Evolutionary conservation across 2,329 filamentous ascomycete genomes (phyloP), one percentile per base, ranked within the genome.

Genomic region (Teratosphaeria gauchensis): DNA sequence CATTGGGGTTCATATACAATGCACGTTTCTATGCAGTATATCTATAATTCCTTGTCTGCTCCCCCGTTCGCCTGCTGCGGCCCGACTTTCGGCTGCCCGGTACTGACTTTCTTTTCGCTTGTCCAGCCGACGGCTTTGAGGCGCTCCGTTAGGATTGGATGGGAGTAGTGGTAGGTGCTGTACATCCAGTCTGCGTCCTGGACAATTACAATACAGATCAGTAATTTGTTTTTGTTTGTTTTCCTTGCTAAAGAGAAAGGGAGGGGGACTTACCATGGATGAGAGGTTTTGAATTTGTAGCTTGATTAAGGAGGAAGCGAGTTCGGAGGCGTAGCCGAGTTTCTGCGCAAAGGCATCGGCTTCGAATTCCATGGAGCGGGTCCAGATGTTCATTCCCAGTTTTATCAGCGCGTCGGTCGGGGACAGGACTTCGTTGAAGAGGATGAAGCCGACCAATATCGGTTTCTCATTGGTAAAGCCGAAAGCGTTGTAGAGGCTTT

Each of bases 221-320:
- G 24, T 28, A 28, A n/a, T n/a, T n/a, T n/a, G n/a, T n/a, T n/a
- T n/a, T n/a, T n/a, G n/a, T n/a, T n/a, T n/a, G n/a, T n/a, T n/a
- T n/a, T n/a, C n/a, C n/a, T n/a, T n/a, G n/a, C n/a, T n/a, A n/a
- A n/a, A n/a, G n/a, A n/a, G n/a, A n/a, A n/a, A n/a, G n/a, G n/a
- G n/a, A n/a, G n/a, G n/a, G n/a, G n/a, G n/a, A n/a, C 62, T 31
- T 59, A 65, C 64, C 92, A 99, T 97, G 62, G 90, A 95, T 76
- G 90, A 95, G 66, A 99, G 82, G 73, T 99, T 99, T 79, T 97
- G 92, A 70, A 96, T 90, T 77, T 99, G 95, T 56, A 99, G 88
- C 80, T 96, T 96, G 77, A 99, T 91, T 63, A 99, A 83, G 24
- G 90, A 94, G 63, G 84, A 81, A 51, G 92, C 90, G 56, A 99